Evolutionary conservation across 2,329 filamentous ascomycete genomes (phyloP), one percentile per base, ranked within the genome.

Genomic region (Dryadomyces quercus-mongolicae): DNA sequence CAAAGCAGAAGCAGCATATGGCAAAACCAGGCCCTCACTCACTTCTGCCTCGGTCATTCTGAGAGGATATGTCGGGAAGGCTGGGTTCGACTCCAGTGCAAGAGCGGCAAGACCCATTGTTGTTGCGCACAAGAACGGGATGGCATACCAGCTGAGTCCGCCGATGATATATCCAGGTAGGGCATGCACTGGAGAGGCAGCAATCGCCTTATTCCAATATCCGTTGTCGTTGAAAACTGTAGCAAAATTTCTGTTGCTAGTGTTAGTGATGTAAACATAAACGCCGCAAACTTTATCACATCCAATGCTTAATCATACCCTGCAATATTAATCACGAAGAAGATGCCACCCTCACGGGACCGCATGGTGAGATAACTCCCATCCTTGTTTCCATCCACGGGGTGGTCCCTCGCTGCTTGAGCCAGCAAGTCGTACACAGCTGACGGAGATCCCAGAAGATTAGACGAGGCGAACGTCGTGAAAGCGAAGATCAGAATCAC

Each of bases 161-260:
- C 90, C 90, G 58, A 92, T 78, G 54, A 95, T 84, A 64, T 95
- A 95, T 18, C 90, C 90, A 0, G 90, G 90, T 2, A 96, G 79
- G 0, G 90, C 91, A 57, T 92, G 83, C 0, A 92, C 85, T 1
- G 89, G 89, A 21, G 82, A 85, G 0, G 91, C 89, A 7, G 91
- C 88, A 62, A 95, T 95, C 16, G 89, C 90, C 69, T 95, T 95
- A 75, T 95, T 93, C 71, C 90, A 95, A 72, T 94, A 95, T 16
- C 86, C 84, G 60, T 91, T 91, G 64, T 94, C 89, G 47, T 89
- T 75, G 72, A 94, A 94, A 4, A 94, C 87, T 1, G 86, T 90
- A 56, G 78, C 85, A 57, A 92, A 93, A 69, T 91, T 91, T 91
- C 50, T 56, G n/a, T 25, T 31, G 9, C 4, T 1, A 12, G n/a